Percentiles rank a stretch among this genome's conserved stretches.
Conservation (phyloP, 768 basidiomycete genomes). For the Leucocoprinus leucothites region DNA sequence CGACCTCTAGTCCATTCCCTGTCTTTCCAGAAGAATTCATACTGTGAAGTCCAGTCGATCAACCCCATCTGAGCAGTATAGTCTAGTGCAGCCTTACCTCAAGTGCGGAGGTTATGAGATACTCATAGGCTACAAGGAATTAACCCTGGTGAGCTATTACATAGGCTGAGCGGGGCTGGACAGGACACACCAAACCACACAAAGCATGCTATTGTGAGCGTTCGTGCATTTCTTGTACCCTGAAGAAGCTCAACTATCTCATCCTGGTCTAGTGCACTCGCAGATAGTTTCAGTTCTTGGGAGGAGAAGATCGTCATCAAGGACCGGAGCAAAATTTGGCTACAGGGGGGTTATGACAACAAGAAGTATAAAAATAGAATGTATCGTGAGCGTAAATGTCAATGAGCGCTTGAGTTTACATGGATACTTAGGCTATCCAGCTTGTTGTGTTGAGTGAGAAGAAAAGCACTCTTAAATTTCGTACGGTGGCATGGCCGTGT, state of each 20-base stretch:
- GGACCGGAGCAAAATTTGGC: too few species aligned
- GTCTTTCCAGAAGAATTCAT: conserved; percentile 7
- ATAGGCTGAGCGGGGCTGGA: neutral
- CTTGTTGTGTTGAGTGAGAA: too few species aligned
- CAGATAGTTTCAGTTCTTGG: neutral
- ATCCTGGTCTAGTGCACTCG: neutral
- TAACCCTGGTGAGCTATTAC: neutral
- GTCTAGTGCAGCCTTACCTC: conserved; percentile 1
- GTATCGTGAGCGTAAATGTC: too few species aligned
- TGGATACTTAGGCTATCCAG: too few species aligned
- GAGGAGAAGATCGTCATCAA: conserved; percentile 1
- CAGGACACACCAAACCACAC: conserved; percentile 6
- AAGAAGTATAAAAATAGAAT: too few species aligned
- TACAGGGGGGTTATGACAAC: too few species aligned
- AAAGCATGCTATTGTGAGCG: neutral
- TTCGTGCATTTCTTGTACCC: conserved; percentile 3
- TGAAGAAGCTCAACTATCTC: neutral
- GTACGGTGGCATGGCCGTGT: too few species aligned
- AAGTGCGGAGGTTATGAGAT: neutral
- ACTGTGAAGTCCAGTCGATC: neutral
- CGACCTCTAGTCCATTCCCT: conserved; percentile 12
- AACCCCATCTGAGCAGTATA: neutral
- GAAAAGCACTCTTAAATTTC: too few species aligned
- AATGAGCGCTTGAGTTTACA: too few species aligned
- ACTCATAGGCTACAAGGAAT: conserved; percentile 1